A percentile compares a stretch with the other conserved stretches of the same genome.
Evolutionary conservation across 495 filamentous ascomycete genomes (phyloP).

Genomic region (Letharia columbiana): DNA sequence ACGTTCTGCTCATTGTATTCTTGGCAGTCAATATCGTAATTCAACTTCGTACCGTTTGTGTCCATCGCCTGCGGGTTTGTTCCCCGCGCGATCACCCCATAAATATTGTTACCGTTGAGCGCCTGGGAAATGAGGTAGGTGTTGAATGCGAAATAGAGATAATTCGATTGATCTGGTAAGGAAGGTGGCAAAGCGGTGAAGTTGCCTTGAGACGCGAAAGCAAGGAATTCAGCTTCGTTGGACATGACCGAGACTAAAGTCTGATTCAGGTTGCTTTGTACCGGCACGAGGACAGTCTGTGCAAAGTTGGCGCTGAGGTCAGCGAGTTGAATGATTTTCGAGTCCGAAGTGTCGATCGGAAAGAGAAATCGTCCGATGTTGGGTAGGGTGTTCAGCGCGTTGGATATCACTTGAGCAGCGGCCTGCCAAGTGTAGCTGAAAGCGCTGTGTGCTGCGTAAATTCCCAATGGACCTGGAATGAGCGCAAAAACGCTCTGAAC

Average conservation of each 20-base stretch:
- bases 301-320: conserved; percentile 12
- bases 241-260: conserved; percentile 10
- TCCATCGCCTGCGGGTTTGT: conserved; percentile 11
- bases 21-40: conserved; percentile 5
- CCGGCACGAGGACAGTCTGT: neutral
- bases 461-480: conserved; percentile 10
- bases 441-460: conserved; percentile 11
- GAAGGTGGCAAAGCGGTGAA: conserved; percentile 5
- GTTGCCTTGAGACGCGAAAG: conserved; percentile 15
- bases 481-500: conserved; percentile 11
- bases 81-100: conserved; percentile 9
- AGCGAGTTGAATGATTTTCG: conserved; percentile 9
- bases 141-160: conserved; percentile 18
- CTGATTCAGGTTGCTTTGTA: conserved; percentile 14
- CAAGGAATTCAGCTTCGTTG: conserved; percentile 15
- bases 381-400: conserved; percentile 11
- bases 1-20: conserved; percentile 11
- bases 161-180: neutral
- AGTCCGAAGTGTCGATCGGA: conserved; percentile 3
- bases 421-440: conserved; percentile 14
- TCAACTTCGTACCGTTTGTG: conserved; percentile 11
- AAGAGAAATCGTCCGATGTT: conserved; percentile 17
- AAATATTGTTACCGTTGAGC: conserved; percentile 9
- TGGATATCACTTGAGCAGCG: conserved; percentile 10
- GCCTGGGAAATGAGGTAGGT: conserved; percentile 15